Percentiles rank a stretch among this genome's conserved stretches.
Conservation (phyloP, 192 early-diverging fungal genomes). For the Dissophora ornata region DNA sequence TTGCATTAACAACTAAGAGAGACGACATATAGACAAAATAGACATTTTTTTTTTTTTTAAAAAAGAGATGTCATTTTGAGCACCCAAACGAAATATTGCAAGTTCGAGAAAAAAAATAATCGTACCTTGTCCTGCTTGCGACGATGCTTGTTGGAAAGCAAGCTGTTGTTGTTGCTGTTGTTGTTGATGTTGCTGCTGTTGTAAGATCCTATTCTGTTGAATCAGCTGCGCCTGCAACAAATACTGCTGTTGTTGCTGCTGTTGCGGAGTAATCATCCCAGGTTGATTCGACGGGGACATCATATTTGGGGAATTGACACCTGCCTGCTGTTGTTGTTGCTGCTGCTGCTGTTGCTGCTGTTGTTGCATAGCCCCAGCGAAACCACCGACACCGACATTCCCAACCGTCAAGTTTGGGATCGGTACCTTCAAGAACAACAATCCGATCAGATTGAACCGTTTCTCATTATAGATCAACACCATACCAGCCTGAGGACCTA, state of each 20-base stretch:
- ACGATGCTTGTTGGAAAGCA: slow-evolving; percentile 18
- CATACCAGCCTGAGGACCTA: slow-evolving; percentile 42
- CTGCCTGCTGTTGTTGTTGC: slow-evolving; percentile 21
- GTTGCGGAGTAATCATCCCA: slow-evolving; percentile 19
- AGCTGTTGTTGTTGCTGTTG: slow-evolving; percentile 24
- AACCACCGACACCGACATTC: neutral
- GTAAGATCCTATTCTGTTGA: slow-evolving; percentile 35
- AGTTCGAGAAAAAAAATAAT: neutral
- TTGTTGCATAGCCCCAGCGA: slow-evolving; percentile 6
- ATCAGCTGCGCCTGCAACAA: slow-evolving; percentile 37
- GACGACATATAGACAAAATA: slow-evolving; percentile 6
- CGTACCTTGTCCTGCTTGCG: slow-evolving; percentile 38
- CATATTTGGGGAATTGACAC: slow-evolving; percentile 17
- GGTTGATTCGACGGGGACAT: slow-evolving; percentile 23
- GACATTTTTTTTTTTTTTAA: neutral
- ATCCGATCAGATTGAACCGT: slow-evolving; percentile 33
- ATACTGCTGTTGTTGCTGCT: slow-evolving; percentile 26
- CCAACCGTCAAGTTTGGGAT: slow-evolving; percentile 31
- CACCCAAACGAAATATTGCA: too few relatives aligned
- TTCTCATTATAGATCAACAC: slow-evolving; percentile 52
- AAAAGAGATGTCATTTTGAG: too few relatives aligned
- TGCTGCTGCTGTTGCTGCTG: slow-evolving; percentile 27
- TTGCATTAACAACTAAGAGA: slow-evolving; percentile 2
- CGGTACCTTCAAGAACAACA: slow-evolving; percentile 43
- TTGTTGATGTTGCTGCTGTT: slow-evolving; percentile 38